Evolutionary conservation across 345 rosid genomes (phyloP).

Genomic region (Noccaea caerulescens): DNA sequence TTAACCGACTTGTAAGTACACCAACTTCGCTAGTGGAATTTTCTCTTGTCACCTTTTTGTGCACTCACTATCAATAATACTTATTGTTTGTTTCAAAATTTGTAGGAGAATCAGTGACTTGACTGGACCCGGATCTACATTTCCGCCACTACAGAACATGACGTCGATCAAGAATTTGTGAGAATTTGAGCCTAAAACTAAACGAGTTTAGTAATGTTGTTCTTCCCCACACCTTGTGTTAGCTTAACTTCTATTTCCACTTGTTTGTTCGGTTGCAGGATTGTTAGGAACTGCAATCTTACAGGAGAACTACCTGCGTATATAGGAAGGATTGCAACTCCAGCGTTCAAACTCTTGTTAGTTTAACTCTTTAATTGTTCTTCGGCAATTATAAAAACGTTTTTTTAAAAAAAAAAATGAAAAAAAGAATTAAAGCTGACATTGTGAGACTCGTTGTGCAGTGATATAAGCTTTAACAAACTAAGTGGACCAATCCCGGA

Average conservation of each 20-base stretch:
- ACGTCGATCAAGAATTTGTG: slow-evolving; percentile 45
- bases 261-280: slow-evolving; percentile 41
- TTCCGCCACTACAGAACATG: slow-evolving; percentile 51
- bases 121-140: slow-evolving; percentile 44
- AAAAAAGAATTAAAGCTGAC: slow-evolving; percentile 13
- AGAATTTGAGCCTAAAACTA: slow-evolving; percentile 37
- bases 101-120: slow-evolving; percentile 66
- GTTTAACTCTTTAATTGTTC: slow-evolving; percentile 32
- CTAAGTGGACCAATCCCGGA: slow-evolving; percentile 57
- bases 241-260: slow-evolving; percentile 17
- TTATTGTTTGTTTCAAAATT: slow-evolving; percentile 9
- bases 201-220: not conserved
- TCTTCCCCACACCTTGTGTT: not conserved
- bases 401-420: not conserved
- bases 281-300: slow-evolving; percentile 64
- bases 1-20: slow-evolving; percentile 46
- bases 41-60: not conserved
- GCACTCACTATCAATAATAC: slow-evolving; percentile 2
- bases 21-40: not conserved
- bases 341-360: slow-evolving; percentile 47
- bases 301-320: slow-evolving; percentile 51
- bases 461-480: slow-evolving; percentile 70
- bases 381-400: not conserved
- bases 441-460: slow-evolving; percentile 36
- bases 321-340: slow-evolving; percentile 36